phyloP scores from a whole-genome alignment of 805 yeast genomes.

The Schwanniomyces vanrijiae region DNA sequence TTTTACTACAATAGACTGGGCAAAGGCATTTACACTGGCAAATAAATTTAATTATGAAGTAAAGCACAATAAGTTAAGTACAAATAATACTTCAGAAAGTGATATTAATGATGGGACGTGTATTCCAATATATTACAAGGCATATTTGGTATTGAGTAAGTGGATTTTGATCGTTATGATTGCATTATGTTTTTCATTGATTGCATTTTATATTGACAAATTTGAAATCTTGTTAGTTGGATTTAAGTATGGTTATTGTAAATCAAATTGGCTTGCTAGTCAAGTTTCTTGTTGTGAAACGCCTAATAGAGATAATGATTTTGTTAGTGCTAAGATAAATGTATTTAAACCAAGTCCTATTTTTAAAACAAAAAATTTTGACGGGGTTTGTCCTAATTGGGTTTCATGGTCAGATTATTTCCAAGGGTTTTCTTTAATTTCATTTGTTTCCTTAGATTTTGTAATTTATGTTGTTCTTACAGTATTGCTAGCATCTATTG shows the following conservation, averaged over 20 bases:
- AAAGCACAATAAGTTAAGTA: conserved; percentile 27
- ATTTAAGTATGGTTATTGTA: conserved; percentile 53
- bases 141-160: conserved; percentile 41
- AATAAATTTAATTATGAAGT: conserved; percentile 41
- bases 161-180: conserved; percentile 51
- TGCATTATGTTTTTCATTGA: conserved; percentile 45
- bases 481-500: conserved; percentile 40
- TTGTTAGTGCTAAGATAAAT: conserved; percentile 7
- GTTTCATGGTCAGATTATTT: conserved; percentile 41
- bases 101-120: conserved; percentile 1
- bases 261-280: conserved; percentile 41
- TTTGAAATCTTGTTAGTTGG: conserved; percentile 50
- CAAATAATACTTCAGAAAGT: conserved; percentile 3
- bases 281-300: conserved; percentile 42
- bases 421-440: conserved; percentile 7
- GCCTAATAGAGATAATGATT: neutral
- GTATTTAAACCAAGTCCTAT: conserved; percentile 22
- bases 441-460: conserved; percentile 26
- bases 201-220: conserved; percentile 50
- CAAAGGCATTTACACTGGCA: conserved; percentile 46
- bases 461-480: conserved; percentile 37
- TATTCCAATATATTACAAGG: conserved; percentile 21
- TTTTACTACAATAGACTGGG: conserved; percentile 64
- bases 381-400: conserved; percentile 39
- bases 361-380: conserved; percentile 4